Base-by-base conservation (phyloP, 257 asterid genomes). In the Striga asiatica region DNA sequence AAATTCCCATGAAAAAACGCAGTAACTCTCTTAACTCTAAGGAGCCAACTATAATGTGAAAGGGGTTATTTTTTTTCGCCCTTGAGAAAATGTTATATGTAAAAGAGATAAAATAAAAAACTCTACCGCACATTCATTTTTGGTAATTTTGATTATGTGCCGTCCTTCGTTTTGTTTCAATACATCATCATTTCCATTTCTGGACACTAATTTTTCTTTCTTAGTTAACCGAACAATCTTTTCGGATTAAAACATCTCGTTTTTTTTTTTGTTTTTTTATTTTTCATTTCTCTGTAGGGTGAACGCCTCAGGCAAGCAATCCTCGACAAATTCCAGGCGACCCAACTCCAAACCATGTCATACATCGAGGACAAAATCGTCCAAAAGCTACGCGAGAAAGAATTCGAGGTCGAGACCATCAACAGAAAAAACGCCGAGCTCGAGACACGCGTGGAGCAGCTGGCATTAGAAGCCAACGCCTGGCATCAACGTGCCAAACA, bases 401-500 rank as follows among this genome's bases (percentile, higher is more conserved):
- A 92, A 38, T 62, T 82, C 0, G 94, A 82, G 75, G 64, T 92
- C 62, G 93, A 81, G 54, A 78, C 66, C 63, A 81, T 83, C 42
- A 92, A 82, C 77, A 77, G 69, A 71, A 92, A 85, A 73, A 92
- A 92, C 42, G 37, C 73, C 50, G 95, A 88, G 56, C 97, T 92
- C 8, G 94, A 92, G 68, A 13, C 64, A 55, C 82, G 71, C 56
- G 64, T 81, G 71, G 89, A 88, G 55, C 94, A 83, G 49, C 72
- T 88, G 5, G 75, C 88, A 13, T 18, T 78, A 23, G 97, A 92
- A 66, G 94, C 94, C 41, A 78, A 72, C 27, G 86, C 87, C 2
- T 92, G 99, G 97, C 95, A 88, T 64, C 94, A 88, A 49, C 76
- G 88, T 17, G 98, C 93, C 32, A 87, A 79, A 51, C 73, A 78